phyloP scores from a whole-genome alignment of 148 eudicot species.

The Rhododendron mucronatum region DNA sequence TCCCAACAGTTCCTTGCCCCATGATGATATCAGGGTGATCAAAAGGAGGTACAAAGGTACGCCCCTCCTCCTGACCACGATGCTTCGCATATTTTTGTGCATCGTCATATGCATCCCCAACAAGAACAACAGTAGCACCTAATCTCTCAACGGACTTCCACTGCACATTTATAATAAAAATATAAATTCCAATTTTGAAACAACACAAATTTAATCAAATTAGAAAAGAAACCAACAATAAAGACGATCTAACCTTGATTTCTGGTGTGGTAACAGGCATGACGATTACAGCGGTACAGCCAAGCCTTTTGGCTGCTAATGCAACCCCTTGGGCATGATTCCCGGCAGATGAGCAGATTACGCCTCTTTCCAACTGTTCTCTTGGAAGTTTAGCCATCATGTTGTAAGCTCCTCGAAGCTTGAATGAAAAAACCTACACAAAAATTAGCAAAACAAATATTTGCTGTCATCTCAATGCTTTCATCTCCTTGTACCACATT shows the following conservation, averaged over 20 bases:
- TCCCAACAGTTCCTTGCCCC: slow-evolving; percentile 95
- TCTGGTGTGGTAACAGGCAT: slow-evolving; percentile 99
- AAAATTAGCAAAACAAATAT: not conserved
- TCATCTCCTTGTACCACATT: not conserved
- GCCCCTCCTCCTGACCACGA: slow-evolving; percentile 63
- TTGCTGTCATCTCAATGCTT: not conserved
- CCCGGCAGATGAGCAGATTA: slow-evolving; percentile 96
- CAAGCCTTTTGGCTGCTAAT: slow-evolving; percentile 68
- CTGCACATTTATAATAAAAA: slow-evolving; percentile 28
- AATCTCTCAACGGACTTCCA: slow-evolving; percentile 89
- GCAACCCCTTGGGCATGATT: slow-evolving; percentile 99
- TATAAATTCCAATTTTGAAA: not conserved
- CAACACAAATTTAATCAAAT: not conserved
- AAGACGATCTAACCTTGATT: slow-evolving; percentile 60
- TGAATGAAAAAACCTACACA: slow-evolving; percentile 87
- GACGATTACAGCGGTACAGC: slow-evolving; percentile 84
- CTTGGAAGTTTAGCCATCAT: slow-evolving; percentile 91
- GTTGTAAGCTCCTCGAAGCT: slow-evolving; percentile 92
- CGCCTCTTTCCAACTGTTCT: slow-evolving; percentile 73
- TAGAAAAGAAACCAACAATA: not conserved
- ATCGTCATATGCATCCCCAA: slow-evolving; percentile 95
- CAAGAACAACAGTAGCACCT: slow-evolving; percentile 90
- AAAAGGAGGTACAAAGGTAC: slow-evolving; percentile 94
- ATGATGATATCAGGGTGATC: slow-evolving; percentile 89
- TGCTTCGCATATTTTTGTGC: slow-evolving; percentile 84